phyloP scores from a whole-genome alignment of 2,329 filamentous ascomycete genomes.

The Penicillium sclerotiorum region DNA sequence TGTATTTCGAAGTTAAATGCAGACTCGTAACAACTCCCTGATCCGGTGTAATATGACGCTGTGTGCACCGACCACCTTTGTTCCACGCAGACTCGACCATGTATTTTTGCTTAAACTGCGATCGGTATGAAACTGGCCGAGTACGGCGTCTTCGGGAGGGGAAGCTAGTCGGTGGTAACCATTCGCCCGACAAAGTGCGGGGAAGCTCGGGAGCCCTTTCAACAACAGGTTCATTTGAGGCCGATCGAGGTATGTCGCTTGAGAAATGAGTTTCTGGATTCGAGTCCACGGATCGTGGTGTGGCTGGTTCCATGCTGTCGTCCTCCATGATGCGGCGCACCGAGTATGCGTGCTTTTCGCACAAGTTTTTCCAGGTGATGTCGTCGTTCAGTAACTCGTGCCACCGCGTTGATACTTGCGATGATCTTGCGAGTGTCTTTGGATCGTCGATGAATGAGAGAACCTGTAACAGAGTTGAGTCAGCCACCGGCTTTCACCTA shows the following conservation, averaged over 20 bases:
- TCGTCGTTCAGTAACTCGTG: slow-evolving; percentile 91
- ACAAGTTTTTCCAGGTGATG: slow-evolving; percentile 97
- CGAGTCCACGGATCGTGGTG: slow-evolving; percentile 28
- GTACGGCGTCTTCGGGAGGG: slow-evolving; percentile 52
- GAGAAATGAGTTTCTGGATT: slow-evolving; percentile 30
- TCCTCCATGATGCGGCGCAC: slow-evolving; percentile 65
- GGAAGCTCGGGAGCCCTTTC: slow-evolving; percentile 53
- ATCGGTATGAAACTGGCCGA: slow-evolving; percentile 82
- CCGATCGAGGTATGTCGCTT: slow-evolving; percentile 2
- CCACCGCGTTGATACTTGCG: slow-evolving; percentile 95
- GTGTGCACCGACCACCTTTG: slow-evolving; percentile 80
- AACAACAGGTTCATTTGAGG: slow-evolving; percentile 41
- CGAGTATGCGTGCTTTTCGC: slow-evolving; percentile 94
- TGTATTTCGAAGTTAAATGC: slow-evolving; percentile 92
- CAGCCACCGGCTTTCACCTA: neutral
- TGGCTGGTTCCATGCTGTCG: slow-evolving; percentile 39
- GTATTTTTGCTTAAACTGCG: slow-evolving; percentile 96
- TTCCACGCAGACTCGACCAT: slow-evolving; percentile 97
- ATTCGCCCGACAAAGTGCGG: slow-evolving; percentile 36
- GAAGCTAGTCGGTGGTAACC: slow-evolving; percentile 32
- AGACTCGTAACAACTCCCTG: slow-evolving; percentile 95
- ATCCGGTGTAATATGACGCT: slow-evolving; percentile 90
- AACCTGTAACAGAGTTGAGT: slow-evolving; percentile 59
- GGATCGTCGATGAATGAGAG: slow-evolving; percentile 97
- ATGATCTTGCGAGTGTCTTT: slow-evolving; percentile 86